Conservation (phyloP, 2,329 filamentous ascomycete genomes). For the Diplodia corticola region DNA sequence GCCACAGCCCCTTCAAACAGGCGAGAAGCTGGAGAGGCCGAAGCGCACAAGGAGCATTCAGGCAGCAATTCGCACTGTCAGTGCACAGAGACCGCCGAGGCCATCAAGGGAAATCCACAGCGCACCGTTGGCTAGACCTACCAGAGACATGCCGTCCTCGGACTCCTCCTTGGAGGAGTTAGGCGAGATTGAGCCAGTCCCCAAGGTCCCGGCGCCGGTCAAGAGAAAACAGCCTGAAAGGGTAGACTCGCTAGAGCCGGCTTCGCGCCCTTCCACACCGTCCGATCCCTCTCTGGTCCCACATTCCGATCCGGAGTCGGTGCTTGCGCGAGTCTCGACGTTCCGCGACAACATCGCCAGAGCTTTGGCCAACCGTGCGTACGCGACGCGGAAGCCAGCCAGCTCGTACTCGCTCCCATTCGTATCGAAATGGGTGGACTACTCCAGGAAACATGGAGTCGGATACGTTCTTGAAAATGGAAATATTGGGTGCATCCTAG, state of each 20-base stretch:
- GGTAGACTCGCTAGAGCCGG: conserved; percentile 14
- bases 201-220: background rate
- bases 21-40: conserved; percentile 38
- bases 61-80: conserved; percentile 30
- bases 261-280: background rate
- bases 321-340: conserved; percentile 45
- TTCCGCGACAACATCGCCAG: conserved; percentile 50
- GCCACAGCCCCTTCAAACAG: conserved; percentile 33
- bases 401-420: conserved; percentile 56
- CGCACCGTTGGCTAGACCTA: conserved; percentile 1
- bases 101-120: conserved; percentile 10
- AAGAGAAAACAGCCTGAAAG: conserved; percentile 16
- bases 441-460: conserved; percentile 82
- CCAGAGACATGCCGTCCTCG: conserved; percentile 3
- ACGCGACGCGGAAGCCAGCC: conserved; percentile 49
- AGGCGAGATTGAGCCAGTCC: background rate
- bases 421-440: conserved; percentile 81
- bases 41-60: conserved; percentile 38
- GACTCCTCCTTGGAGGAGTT: background rate
- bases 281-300: conserved; percentile 28
- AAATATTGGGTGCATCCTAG: conserved; percentile 68
- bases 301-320: conserved; percentile 47
- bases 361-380: conserved; percentile 43
- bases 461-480: conserved; percentile 83
- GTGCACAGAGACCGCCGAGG: conserved; percentile 18